A percentile compares a stretch with the other conserved stretches of the same genome.
Evolutionary conservation across 2,329 filamentous ascomycete species (phyloP).

Genomic region (Ophiocordyceps camponoti-floridani): DNA sequence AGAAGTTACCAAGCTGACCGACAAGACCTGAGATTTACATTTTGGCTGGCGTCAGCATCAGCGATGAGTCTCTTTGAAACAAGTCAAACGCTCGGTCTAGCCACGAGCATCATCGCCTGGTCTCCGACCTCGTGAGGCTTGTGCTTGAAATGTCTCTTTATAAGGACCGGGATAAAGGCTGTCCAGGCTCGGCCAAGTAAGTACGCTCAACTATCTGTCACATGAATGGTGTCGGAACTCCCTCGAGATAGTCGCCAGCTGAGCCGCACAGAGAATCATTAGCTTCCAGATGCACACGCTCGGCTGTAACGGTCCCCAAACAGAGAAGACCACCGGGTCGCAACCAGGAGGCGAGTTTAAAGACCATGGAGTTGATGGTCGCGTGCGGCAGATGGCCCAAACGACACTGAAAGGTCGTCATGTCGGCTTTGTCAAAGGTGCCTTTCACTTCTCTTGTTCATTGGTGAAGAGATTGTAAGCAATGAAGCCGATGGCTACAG

Average conservation of each 20-base stretch:
- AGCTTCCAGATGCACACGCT: not conserved
- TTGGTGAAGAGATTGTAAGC: too few species aligned
- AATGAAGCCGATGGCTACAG: too few species aligned
- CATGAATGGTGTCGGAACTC: not conserved
- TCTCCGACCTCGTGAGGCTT: conserved; percentile 1
- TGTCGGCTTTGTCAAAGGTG: not conserved
- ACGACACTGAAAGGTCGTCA: conserved; percentile 1
- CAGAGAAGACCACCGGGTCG: not conserved
- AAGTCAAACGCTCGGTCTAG: not conserved
- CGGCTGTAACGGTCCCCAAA: not conserved
- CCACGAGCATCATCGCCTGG: conserved; percentile 1
- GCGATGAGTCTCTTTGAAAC: not conserved
- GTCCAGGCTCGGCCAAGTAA: not conserved
- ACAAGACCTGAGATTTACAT: not conserved
- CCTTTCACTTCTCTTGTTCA: too few species aligned
- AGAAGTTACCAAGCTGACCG: not conserved
- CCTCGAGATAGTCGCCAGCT: not conserved
- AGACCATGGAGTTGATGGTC: not conserved
- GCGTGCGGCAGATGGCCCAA: not conserved
- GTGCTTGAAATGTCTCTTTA: conserved; percentile 1
- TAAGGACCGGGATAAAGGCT: conserved; percentile 1
- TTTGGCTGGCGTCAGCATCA: too few species aligned
- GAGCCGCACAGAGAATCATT: not conserved
- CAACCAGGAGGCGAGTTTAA: not conserved
- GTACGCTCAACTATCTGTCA: not conserved